phyloP scores from a whole-genome alignment of 164 flowering plant genomes.

The Liquidambar formosana region DNA sequence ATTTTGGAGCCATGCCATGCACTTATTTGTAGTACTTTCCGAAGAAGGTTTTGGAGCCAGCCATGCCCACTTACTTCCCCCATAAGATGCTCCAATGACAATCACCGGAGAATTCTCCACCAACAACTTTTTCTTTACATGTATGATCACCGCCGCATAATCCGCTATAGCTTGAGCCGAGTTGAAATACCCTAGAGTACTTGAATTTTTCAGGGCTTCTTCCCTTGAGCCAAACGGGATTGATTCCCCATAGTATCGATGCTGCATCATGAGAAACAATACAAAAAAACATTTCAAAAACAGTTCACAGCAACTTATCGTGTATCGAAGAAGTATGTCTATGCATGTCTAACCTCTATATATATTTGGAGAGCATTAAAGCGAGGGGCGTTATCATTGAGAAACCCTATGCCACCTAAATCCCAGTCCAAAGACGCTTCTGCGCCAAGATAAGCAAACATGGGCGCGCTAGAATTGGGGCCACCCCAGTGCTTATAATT shows the following conservation, averaged over 20 bases:
- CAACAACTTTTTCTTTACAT: too few species aligned
- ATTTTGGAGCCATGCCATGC: constrained; percentile 57
- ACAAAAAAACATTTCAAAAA: too few species aligned
- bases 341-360: constrained; percentile 58
- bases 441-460: constrained; percentile 40
- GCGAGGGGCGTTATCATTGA: constrained; percentile 32
- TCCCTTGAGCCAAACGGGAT: constrained; percentile 52
- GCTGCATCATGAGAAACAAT: too few species aligned
- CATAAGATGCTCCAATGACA: too few species aligned
- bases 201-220: constrained; percentile 35
- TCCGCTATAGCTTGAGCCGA: constrained; percentile 82
- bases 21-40: constrained; percentile 37
- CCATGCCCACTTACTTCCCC: too few species aligned
- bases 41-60: constrained; percentile 49
- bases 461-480: constrained; percentile 39
- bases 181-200: constrained; percentile 59
- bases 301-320: too few species aligned
- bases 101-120: too few species aligned
- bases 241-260: constrained; percentile 69
- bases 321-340: too few species aligned
- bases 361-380: constrained; percentile 51
- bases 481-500: constrained; percentile 54
- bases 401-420: constrained; percentile 23
- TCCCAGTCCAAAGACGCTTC: constrained; percentile 27
- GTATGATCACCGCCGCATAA: too few species aligned